A percentile compares a stretch with the other conserved stretches of the same genome.
phyloP scores from a whole-genome alignment of 345 rosid genomes.

The Euphorbia peplus region DNA sequence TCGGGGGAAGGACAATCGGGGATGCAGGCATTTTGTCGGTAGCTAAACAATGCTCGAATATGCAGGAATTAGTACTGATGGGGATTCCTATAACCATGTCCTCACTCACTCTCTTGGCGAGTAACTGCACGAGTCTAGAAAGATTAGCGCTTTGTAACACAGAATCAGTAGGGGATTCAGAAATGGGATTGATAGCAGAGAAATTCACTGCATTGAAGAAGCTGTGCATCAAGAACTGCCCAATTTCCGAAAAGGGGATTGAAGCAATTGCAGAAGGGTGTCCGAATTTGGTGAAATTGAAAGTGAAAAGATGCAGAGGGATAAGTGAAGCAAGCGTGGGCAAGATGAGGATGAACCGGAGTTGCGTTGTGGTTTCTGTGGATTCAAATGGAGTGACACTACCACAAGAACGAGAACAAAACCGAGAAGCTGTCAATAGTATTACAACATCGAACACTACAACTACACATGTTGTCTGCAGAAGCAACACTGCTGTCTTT shows the following conservation, averaged over 20 bases:
- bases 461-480: slow-evolving; percentile 30
- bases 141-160: slow-evolving; percentile 44
- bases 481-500: slow-evolving; percentile 33
- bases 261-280: slow-evolving; percentile 39
- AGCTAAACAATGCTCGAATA: slow-evolving; percentile 18
- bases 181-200: slow-evolving; percentile 32
- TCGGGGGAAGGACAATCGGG: slow-evolving; percentile 33
- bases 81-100: slow-evolving; percentile 25
- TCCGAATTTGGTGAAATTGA: slow-evolving; percentile 41
- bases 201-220: slow-evolving; percentile 43
- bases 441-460: slow-evolving; percentile 4
- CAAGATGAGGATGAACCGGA: slow-evolving; percentile 18
- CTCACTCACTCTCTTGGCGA: slow-evolving; percentile 32
- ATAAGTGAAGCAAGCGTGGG: slow-evolving; percentile 22
- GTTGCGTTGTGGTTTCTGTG: slow-evolving; percentile 30
- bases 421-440: neutral
- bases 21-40: slow-evolving; percentile 31
- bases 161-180: slow-evolving; percentile 37
- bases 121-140: slow-evolving; percentile 36
- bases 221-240: slow-evolving; percentile 52
- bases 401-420: neutral
- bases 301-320: slow-evolving; percentile 46
- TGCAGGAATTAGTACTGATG: slow-evolving; percentile 45
- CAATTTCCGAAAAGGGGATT: slow-evolving; percentile 35
- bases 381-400: slow-evolving; percentile 9